Conservation (phyloP, 495 filamentous ascomycete genomes). For the Letharia lupina region DNA sequence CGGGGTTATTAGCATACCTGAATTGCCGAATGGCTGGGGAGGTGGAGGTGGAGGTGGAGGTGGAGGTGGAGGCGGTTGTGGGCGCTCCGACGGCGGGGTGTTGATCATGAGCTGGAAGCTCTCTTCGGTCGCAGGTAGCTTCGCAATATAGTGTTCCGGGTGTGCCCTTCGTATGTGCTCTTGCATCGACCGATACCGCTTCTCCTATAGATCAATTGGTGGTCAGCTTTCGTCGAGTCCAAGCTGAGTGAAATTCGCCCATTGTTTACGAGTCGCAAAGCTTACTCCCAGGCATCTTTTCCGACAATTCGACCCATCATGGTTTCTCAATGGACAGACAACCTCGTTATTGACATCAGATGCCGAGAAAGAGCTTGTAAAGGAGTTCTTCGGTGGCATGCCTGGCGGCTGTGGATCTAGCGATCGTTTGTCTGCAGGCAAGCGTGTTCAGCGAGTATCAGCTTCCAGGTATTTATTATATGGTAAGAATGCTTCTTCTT, state of each 20-base stretch:
- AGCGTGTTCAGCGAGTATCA: constrained; percentile 3
- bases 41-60: too few species aligned
- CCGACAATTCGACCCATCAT: constrained; percentile 94
- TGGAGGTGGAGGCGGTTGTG: constrained; percentile 33
- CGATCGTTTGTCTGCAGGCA: constrained; percentile 18
- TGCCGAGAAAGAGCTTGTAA: constrained; percentile 86
- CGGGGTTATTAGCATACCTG: constrained; percentile 20
- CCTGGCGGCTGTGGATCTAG: constrained; percentile 10
- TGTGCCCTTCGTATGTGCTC: constrained; percentile 98
- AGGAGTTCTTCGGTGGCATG: constrained; percentile 81
- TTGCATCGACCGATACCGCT: constrained; percentile 97
- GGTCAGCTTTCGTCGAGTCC: constrained; percentile 10
- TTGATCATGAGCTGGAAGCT: constrained; percentile 95
- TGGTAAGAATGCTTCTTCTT: constrained; percentile 5
- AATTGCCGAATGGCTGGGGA: constrained; percentile 24
- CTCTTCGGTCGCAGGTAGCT: constrained; percentile 97
- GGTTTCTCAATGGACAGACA: constrained; percentile 90
- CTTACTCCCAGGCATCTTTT: constrained; percentile 96
- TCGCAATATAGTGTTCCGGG: constrained; percentile 94
- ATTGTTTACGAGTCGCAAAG: constrained; percentile 26
- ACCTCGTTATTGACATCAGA: constrained; percentile 91
- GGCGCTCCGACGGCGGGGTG: constrained; percentile 73
- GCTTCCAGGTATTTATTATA: neutral
- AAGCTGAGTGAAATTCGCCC: neutral
- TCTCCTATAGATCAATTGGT: constrained; percentile 55